Base-by-base conservation (phyloP, 495 filamentous ascomycete species). In the Polyplosphaeria fusca region DNA sequence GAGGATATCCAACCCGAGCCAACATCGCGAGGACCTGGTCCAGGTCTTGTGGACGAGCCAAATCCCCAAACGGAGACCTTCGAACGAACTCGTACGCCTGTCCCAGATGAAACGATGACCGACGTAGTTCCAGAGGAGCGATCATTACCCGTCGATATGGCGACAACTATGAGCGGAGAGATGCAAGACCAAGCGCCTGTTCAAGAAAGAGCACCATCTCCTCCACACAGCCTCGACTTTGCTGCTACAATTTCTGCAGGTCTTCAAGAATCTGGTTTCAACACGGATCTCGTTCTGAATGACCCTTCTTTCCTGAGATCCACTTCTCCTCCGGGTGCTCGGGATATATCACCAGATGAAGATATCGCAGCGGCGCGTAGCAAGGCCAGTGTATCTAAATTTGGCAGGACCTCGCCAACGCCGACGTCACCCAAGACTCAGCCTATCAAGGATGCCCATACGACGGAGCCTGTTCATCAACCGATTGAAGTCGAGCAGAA, bases 191-290 rank as follows among this genome's bases (percentile, higher is more conserved):
- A 35, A 14, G 30, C 30, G 7, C 7, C 30, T 7, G 30, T 7
- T 35, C 7, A 3, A 13, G 50, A 35, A 23, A 39, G 56, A 1
- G 42, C 58, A 13, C 25, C 27, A 22, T 66, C 63, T 23, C 58
- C 58, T 12, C 32, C 44, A 4, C 27, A 63, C 47, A 44, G 61
- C 19, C 54, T 58, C 55, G 52, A 68, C 48, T 47, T 64, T 37
- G 52, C 64, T 24, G 47, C 66, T 27, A 58, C 64, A 5, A 60
- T 65, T 26, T 48, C 40, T 9, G 52, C 56, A 40, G 63, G 63
- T 14, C 32, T 66, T 14, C 12, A 50, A 52, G 58, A 59, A 50
- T 66, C 63, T n/a, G 63, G 63, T 4, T 66, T 66, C 48, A 32
- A 66, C 23, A 19, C 58, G 4, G 40, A 59, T 28, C 23, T 66